phyloP scores from a whole-genome alignment of 2,329 filamentous ascomycete genomes.

The Penicillium aurantiogriseum region DNA sequence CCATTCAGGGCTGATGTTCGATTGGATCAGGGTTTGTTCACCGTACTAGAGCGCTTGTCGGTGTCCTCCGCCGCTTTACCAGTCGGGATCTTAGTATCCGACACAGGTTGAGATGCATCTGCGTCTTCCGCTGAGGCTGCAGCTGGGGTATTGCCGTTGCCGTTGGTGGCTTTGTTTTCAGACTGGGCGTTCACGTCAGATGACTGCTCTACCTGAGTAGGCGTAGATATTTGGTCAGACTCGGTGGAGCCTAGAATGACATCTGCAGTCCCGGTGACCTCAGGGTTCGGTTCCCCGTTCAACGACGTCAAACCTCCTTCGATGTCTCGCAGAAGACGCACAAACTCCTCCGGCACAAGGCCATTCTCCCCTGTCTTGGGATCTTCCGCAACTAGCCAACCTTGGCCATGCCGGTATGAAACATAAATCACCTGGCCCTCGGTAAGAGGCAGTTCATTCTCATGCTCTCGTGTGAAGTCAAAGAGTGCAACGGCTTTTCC shows the following conservation, averaged over 20 bases:
- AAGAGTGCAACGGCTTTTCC: constrained; percentile 94
- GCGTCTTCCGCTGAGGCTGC: constrained; percentile 1
- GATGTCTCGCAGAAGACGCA: constrained; percentile 86
- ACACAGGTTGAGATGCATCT: constrained; percentile 5
- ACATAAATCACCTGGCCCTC: constrained; percentile 97
- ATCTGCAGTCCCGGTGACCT: constrained; percentile 47
- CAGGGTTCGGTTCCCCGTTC: constrained; percentile 51
- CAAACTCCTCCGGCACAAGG: constrained; percentile 93
- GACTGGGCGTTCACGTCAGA: background rate
- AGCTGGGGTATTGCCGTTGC: constrained; percentile 10
- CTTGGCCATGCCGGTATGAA: constrained; percentile 91
- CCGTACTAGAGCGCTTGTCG: constrained; percentile 16
- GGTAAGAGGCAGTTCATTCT: constrained; percentile 87
- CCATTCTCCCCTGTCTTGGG: constrained; percentile 92
- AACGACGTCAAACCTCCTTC: constrained; percentile 81
- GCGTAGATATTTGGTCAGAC: constrained; percentile 32
- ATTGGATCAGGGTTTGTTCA: constrained; percentile 17
- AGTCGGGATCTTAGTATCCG: constrained; percentile 1
- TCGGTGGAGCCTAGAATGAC: constrained; percentile 55
- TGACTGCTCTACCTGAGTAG: constrained; percentile 30
- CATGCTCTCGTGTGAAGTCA: constrained; percentile 91
- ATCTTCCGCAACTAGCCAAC: constrained; percentile 96
- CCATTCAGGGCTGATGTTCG: constrained; percentile 2
- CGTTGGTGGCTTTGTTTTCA: constrained; percentile 10
- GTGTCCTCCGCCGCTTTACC: background rate